Evolutionary conservation across 202 grass and related monocot species (phyloP).

Genomic region (Schoenoplectus triqueter): DNA sequence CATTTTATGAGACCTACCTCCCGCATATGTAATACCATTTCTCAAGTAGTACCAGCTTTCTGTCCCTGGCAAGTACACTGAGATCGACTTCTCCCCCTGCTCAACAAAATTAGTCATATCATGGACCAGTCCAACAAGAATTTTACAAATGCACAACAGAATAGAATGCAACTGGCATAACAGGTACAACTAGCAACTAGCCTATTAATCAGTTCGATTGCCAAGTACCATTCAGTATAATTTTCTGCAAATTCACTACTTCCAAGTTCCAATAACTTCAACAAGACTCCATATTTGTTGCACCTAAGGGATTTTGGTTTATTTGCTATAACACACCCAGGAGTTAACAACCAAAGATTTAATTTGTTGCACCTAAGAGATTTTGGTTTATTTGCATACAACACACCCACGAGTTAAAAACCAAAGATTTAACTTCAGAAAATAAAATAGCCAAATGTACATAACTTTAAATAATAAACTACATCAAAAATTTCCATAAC

Average conservation of each 20-base stretch:
- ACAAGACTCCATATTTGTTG: neutral
- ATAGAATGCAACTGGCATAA: neutral
- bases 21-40: conserved; percentile 68
- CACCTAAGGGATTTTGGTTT: neutral
- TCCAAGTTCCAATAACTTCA: neutral
- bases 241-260: neutral
- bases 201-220: neutral
- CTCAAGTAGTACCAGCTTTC: conserved; percentile 72
- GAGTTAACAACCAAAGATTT: neutral
- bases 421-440: neutral
- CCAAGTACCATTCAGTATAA: neutral
- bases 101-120: conserved; percentile 33
- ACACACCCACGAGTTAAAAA: neutral
- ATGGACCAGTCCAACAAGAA: neutral
- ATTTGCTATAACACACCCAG: conserved; percentile 4
- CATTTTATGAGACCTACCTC: conserved; percentile 65
- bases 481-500: neutral
- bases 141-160: conserved; percentile 3
- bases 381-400: conserved; percentile 16
- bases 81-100: conserved; percentile 72
- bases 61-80: conserved; percentile 79
- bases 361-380: neutral
- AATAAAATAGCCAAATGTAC: neutral
- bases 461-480: neutral
- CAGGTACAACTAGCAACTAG: neutral